phyloP scores from a whole-genome alignment of 495 filamentous ascomycete species.

The Penicillium ucsense region DNA sequence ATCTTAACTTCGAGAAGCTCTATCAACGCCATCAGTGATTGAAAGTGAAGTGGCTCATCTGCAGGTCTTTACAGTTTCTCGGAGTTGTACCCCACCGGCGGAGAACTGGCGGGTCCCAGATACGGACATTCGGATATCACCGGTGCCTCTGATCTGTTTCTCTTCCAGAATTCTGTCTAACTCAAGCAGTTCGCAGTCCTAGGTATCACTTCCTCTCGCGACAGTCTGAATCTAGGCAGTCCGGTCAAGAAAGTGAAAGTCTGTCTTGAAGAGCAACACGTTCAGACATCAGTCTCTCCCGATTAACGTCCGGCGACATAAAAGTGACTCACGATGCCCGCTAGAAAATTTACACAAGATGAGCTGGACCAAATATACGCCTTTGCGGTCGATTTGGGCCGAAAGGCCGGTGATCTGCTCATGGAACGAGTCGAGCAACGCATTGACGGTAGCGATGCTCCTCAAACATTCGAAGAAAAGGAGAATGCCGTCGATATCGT shows the following conservation, averaged over 20 bases:
- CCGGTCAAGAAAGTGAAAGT: no score
- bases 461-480: conserved; percentile 39
- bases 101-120: conserved; percentile 3
- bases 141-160: conserved; percentile 14
- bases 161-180: not conserved
- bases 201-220: no score
- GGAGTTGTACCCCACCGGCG: conserved; percentile 6
- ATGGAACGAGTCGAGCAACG: conserved; percentile 41
- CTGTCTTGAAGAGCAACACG: no score
- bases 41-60: no score
- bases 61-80: not conserved
- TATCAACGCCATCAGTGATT: no score
- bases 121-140: conserved; percentile 14
- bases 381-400: conserved; percentile 55
- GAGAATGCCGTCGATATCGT: conserved; percentile 63
- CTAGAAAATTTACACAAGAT: conserved; percentile 18
- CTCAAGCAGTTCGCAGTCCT: no score
- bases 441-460: conserved; percentile 15
- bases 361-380: conserved; percentile 52
- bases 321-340: conserved; percentile 5
- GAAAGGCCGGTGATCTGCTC: conserved; percentile 51
- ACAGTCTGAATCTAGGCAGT: no score
- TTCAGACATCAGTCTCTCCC: not conserved
- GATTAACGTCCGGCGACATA: not conserved
- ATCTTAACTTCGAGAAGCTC: no score